Evolutionary conservation across 257 asterid genomes (phyloP).

Genomic region (Solanum sejunctum): DNA sequence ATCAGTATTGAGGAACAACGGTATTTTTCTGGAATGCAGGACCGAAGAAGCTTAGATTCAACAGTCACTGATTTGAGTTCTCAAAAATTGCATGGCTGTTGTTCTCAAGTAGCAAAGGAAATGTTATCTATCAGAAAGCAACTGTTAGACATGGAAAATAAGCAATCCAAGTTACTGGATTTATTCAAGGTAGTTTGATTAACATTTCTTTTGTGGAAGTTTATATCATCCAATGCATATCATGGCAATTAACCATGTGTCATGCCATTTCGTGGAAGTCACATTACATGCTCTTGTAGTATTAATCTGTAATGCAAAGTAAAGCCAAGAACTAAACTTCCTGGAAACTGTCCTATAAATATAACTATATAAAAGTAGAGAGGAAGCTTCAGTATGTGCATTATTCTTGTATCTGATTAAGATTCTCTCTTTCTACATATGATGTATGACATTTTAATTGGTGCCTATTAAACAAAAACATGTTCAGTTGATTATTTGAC

Average conservation of each 20-base stretch:
- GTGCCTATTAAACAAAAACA: background rate
- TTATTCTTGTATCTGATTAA: background rate
- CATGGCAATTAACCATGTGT: background rate
- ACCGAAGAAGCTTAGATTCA: slow-evolving; percentile 78
- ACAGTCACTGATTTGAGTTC: slow-evolving; percentile 65
- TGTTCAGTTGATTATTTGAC: background rate
- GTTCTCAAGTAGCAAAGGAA: slow-evolving; percentile 61
- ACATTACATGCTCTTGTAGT: background rate
- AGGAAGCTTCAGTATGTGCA: background rate
- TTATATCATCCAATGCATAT: background rate
- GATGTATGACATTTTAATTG: background rate
- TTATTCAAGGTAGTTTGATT: slow-evolving; percentile 53
- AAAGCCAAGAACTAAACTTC: background rate
- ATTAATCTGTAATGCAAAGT: background rate
- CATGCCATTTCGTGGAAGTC: background rate
- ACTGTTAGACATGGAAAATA: slow-evolving; percentile 72
- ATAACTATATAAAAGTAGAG: background rate
- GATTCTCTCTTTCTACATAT: background rate
- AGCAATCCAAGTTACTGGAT: slow-evolving; percentile 70
- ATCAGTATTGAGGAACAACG: slow-evolving; percentile 58
- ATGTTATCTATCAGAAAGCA: slow-evolving; percentile 54
- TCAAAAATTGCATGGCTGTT: slow-evolving; percentile 30
- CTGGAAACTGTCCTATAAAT: background rate
- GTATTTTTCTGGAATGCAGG: slow-evolving; percentile 35
- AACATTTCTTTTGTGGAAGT: background rate